Conservation (phyloP, 129 eudicot genomes). For the Gnaphalium uliginosum region DNA sequence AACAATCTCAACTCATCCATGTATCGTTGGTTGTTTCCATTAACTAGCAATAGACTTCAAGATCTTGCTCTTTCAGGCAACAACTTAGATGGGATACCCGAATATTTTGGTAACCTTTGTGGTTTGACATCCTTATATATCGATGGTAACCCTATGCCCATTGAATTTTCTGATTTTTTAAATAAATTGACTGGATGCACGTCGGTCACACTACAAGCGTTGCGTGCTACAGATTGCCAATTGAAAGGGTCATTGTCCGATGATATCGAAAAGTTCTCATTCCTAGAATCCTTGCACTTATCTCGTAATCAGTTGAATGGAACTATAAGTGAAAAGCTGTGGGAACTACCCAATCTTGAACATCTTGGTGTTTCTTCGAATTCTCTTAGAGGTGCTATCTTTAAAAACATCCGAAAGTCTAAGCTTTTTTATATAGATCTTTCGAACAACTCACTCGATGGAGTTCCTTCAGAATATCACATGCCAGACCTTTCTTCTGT, state of each 20-base stretch:
- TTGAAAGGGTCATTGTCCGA: constrained; percentile 1
- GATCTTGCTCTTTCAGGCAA: background rate
- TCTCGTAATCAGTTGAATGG: background rate
- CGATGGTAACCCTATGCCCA: background rate
- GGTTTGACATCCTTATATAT: background rate
- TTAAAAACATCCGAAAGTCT: background rate
- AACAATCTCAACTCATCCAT: constrained; percentile 13
- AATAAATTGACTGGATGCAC: constrained; percentile 4
- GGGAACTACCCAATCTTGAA: constrained; percentile 12
- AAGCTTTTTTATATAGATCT: background rate
- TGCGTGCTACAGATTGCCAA: background rate
- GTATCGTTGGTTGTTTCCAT: constrained; percentile 4
- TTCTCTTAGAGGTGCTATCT: background rate
- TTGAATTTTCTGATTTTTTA: background rate
- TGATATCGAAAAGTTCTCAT: constrained; percentile 1
- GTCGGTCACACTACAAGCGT: background rate
- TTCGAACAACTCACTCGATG: constrained; percentile 6
- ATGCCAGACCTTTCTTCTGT: background rate
- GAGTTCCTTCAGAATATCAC: constrained; percentile 10
- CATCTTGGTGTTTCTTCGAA: background rate
- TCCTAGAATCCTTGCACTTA: background rate
- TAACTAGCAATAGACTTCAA: background rate
- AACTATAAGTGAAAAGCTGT: constrained; percentile 4
- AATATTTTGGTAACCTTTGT: constrained; percentile 5
- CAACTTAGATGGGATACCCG: constrained; percentile 9